Evolutionary conservation across 2,329 filamentous ascomycete species (phyloP), one percentile per base, ranked within the genome.

Genomic region (Ascochyta rabiei): DNA sequence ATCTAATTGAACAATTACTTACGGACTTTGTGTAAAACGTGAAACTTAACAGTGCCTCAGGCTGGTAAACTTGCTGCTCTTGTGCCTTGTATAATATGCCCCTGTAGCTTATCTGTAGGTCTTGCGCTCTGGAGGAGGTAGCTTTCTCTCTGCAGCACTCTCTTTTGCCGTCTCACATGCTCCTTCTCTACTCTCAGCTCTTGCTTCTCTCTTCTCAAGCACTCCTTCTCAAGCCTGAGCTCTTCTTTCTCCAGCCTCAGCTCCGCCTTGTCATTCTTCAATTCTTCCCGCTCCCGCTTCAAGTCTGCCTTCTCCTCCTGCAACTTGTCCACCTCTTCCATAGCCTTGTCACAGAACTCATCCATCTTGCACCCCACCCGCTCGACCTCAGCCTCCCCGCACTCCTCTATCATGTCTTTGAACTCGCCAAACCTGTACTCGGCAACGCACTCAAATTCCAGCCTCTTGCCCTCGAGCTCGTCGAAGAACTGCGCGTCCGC

Each of bases 401-500:
- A 19, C 3, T 21, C 35, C 23, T n/a, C 38, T n/a, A 24, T 7
- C 38, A n/a, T 7, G 12, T 40, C 38, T 10, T 43, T 19, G 40
- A 43, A 43, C 40, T 43, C 28, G 9, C 6, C 40, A 21, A 33
- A 19, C 6, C 23, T 43, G 7, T 3, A 2, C 18, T 43, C 40
- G 2, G 40, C 40, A 0, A 33, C 12, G 16, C 40, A 8, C 5
- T 31, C 26, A 21, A 43, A 33, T 16, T 26, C 26, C 18, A 43
- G 28, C 12, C 40, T 31, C 18, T 33, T 16, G 2, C 5, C 16
- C 26, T 42, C 40, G 2, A 16, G 28, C 24, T 31, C 28, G 10
- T 43, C 40, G 12, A 33, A 33, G 28, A 62, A 60, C 5, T 60
- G 53, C 4, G 31, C 47, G 4, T 60, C 54, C 6, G 57, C 57